Base-by-base conservation (phyloP, 495 filamentous ascomycete genomes). In the Annulohypoxylon nitens region DNA sequence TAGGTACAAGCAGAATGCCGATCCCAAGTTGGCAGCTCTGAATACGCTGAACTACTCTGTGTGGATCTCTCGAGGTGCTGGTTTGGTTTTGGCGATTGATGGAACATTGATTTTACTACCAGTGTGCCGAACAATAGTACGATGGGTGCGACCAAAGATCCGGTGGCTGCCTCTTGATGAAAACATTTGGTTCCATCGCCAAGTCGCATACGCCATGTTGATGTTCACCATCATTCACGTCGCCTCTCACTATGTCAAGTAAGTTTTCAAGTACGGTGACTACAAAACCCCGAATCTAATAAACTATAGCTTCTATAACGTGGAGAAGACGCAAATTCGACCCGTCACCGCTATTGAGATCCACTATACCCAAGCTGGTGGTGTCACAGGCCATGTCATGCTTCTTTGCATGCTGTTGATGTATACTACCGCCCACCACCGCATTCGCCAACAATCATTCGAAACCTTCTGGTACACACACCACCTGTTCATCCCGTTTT, bases 381-480 rank as follows among this genome's bases (percentile, higher is more conserved):
- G 96, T 64, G 93, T 98, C 68, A 99, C 96, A 0, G 96, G 96
- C 16, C 96, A 99, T 82, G 88, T 99, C 51, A 99, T 99, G 96
- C 88, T 98, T 4, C 86, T 98, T 8, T 99, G 96, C 87, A 98
- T 99, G 96, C 84, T 99, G 61, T 81, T 99, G 62, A 99, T 99
- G 89, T 99, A 96, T 81, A 99, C 96, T 18, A 97, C 97, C 7
- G 92, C 96, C 3, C 96, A 99, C 76, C 87, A 90, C 74, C 92
- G 92, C 72, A 98, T 99, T 74, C 92, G 96, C 58, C 93, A 98
- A 78, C 96, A 99, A 77, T 97, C 93, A 2, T 99, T 92, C 80
- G 96, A 99, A 81, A 95, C 95, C 1, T 99, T 99, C 78, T 98
- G 95, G 96, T 99, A 99, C 81, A 97, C 93, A 10, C 96, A 99